A percentile compares a stretch with the other conserved stretches of the same genome.
Evolutionary conservation across 441 rosid species (phyloP).

Genomic region (Brassica balearica): DNA sequence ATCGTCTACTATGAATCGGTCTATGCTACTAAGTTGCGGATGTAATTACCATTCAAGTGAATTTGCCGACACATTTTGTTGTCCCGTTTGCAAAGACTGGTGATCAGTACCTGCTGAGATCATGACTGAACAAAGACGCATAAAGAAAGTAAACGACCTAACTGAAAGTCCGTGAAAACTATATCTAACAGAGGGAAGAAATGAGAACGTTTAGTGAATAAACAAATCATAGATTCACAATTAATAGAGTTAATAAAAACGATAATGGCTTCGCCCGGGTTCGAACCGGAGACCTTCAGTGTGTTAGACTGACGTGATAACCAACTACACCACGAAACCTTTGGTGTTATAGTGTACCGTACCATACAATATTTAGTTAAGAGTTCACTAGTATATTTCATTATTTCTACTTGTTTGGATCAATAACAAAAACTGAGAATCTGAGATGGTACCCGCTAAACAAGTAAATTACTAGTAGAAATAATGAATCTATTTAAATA

Average conservation of each 20-base stretch:
- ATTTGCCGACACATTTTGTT: constrained; percentile 38
- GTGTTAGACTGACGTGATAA: constrained; percentile 99
- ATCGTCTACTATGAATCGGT: too few species aligned
- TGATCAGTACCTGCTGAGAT: constrained; percentile 53
- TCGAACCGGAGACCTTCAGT: constrained; percentile 97
- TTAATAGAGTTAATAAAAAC: not conserved
- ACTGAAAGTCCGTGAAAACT: not conserved
- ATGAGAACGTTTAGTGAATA: not conserved
- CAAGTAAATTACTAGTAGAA: not conserved
- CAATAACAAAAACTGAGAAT: not conserved
- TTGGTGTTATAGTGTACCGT: not conserved
- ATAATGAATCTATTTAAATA: not conserved
- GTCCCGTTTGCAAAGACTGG: constrained; percentile 39
- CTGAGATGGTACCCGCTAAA: not conserved
- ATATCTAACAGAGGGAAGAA: constrained; percentile 39
- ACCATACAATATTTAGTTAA: not conserved
- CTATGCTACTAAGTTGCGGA: too few species aligned
- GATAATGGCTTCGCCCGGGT: constrained; percentile 55
- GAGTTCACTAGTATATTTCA: not conserved
- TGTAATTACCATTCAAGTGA: constrained; percentile 45
- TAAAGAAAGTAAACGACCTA: not conserved
- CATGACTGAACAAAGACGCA: not conserved
- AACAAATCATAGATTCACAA: not conserved
- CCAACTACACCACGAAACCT: constrained; percentile 96
- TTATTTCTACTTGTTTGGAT: not conserved